These are phyloP conservation scores for Metschnikowia gelsemii DNA, from an alignment of 805 yeast species.

Conservation along the genomic window DNA sequence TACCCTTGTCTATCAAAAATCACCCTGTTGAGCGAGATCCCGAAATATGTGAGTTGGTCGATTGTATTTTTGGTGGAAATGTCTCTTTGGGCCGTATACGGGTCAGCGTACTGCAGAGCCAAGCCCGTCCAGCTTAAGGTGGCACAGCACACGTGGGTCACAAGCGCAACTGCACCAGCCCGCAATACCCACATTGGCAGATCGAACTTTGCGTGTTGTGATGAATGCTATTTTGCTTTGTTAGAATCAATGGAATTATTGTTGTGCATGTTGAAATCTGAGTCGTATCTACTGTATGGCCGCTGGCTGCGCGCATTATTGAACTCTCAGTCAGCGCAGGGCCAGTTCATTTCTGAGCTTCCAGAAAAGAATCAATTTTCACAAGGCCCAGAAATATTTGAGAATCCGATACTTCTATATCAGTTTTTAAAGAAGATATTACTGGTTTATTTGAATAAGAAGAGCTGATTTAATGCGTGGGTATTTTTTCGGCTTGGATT, in stretches of 20 bases:
- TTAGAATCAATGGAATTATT: neutral
- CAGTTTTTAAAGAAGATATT: too few species aligned
- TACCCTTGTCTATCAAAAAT: conserved; percentile 36
- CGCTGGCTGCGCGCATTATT: too few species aligned
- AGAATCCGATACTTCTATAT: too few species aligned
- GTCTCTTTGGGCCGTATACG: conserved; percentile 38
- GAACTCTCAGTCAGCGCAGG: too few species aligned
- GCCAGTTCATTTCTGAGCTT: too few species aligned
- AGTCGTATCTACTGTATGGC: too few species aligned
- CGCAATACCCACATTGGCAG: conserved; percentile 5
- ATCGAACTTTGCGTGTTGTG: neutral
- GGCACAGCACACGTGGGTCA: conserved; percentile 4
- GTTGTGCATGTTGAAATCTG: too few species aligned
- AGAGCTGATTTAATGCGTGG: too few species aligned
- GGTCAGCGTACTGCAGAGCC: conserved; percentile 18
- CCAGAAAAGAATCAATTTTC: too few species aligned
- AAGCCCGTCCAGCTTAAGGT: conserved; percentile 6
- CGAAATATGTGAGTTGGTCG: conserved; percentile 33
- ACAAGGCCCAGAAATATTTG: too few species aligned
- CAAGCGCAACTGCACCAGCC: neutral
- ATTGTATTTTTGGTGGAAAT: conserved; percentile 30
- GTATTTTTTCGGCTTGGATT: too few species aligned
- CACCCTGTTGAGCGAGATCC: conserved; percentile 30
- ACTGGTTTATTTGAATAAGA: too few species aligned
- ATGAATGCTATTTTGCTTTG: neutral